A percentile compares a stretch with the other conserved stretches of the same genome.
Conservation (phyloP, 2,329 filamentous ascomycete genomes). For the Botrytis aclada region DNA sequence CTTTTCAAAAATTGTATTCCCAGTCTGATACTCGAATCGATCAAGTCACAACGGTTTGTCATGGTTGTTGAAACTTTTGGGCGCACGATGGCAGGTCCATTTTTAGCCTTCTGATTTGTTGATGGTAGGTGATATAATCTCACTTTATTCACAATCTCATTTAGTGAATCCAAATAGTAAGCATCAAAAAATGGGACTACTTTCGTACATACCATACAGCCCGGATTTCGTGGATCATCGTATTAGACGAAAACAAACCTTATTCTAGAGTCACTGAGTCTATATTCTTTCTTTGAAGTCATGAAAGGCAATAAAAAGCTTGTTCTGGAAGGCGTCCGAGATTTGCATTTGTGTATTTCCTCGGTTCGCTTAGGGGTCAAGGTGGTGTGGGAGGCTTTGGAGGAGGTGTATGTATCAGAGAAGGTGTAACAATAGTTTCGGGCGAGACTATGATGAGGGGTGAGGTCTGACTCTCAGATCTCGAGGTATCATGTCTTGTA, state of each 20-base stretch:
- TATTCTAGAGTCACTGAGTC: too few species aligned
- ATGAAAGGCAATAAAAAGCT: not conserved
- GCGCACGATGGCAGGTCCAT: not conserved
- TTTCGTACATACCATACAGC: not conserved
- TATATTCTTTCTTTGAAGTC: not conserved
- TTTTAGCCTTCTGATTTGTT: not conserved
- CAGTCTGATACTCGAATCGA: not conserved
- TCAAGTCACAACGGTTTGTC: not conserved
- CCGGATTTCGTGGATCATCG: not conserved
- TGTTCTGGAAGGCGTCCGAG: not conserved
- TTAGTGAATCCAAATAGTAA: not conserved
- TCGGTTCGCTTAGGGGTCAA: not conserved
- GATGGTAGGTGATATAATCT: not conserved
- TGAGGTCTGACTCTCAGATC: constrained; percentile 17
- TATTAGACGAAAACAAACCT: not conserved
- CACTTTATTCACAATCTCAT: not conserved
- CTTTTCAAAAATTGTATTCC: not conserved
- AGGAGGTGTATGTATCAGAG: not conserved
- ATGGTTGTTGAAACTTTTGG: not conserved
- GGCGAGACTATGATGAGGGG: constrained; percentile 30
- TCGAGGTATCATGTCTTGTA: constrained; percentile 16
- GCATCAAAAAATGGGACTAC: too few species aligned
- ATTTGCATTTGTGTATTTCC: not conserved
- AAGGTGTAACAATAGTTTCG: constrained; percentile 14
- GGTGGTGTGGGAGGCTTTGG: not conserved